These are phyloP conservation scores for Oxalis stricta DNA, from an alignment of 441 rosid species.

Conservation along the genomic window DNA sequence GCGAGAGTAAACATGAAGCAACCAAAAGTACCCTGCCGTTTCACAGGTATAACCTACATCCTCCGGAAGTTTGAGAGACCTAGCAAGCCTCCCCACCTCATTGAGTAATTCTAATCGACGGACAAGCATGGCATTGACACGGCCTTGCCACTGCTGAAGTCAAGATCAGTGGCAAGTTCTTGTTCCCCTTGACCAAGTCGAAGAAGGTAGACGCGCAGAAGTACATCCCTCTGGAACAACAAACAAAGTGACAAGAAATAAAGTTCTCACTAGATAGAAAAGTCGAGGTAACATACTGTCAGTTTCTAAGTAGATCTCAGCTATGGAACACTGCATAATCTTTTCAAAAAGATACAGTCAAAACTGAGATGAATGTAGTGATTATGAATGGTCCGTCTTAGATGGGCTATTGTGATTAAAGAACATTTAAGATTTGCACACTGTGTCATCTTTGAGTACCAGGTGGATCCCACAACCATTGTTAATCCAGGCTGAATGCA, in stretches of 20 bases:
- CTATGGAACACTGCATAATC: slow-evolving; percentile 70
- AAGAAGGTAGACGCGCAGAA: slow-evolving; percentile 95
- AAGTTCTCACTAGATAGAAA: not conserved
- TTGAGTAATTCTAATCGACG: slow-evolving; percentile 77
- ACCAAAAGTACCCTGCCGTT: slow-evolving; percentile 98
- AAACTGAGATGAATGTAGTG: slow-evolving; percentile 96
- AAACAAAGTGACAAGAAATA: slow-evolving; percentile 5
- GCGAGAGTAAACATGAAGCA: slow-evolving; percentile 91
- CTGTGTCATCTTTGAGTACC: slow-evolving; percentile 98
- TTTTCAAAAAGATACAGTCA: slow-evolving; percentile 96
- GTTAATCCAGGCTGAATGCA: slow-evolving; percentile 95
- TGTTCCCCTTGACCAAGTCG: slow-evolving; percentile 99
- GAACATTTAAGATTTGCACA: slow-evolving; percentile 89
- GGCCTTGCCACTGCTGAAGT: slow-evolving; percentile 98
- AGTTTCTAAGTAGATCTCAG: not conserved
- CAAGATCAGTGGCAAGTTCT: slow-evolving; percentile 97
- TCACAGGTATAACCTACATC: slow-evolving; percentile 99
- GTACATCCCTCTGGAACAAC: slow-evolving; percentile 84
- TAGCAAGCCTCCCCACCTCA: slow-evolving; percentile 96
- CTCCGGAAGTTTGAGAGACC: slow-evolving; percentile 92
- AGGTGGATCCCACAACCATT: slow-evolving; percentile 99
- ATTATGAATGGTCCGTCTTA: slow-evolving; percentile 91
- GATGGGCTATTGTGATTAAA: slow-evolving; percentile 97
- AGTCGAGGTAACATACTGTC: not conserved
- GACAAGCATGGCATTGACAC: slow-evolving; percentile 98